Evolutionary conservation across 345 rosid genomes (phyloP).

Genomic region (Boechera stricta): DNA sequence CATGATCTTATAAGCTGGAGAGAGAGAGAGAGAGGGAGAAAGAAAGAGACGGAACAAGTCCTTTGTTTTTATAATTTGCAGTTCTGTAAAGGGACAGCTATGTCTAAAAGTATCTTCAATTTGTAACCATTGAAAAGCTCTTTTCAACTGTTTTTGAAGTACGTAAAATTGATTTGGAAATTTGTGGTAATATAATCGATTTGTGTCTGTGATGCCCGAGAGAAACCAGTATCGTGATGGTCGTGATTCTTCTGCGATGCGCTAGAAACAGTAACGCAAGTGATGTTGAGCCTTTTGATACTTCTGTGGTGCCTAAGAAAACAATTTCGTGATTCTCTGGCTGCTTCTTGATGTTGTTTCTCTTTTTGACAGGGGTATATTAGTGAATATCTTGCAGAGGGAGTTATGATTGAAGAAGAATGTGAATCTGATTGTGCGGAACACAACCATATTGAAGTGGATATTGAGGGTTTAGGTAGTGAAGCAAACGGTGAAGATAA

Average conservation of each 20-base stretch:
- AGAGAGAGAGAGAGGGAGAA: not conserved
- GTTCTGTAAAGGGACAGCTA: constrained; percentile 6
- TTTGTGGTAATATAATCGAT: not conserved
- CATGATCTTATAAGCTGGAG: not conserved
- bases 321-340: not conserved
- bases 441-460: too few relatives aligned
- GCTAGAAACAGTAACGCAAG: not conserved
- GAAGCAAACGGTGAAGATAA: too few relatives aligned
- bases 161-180: not conserved
- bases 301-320: not conserved
- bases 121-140: not conserved
- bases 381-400: not conserved
- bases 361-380: not conserved
- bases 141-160: not conserved
- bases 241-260: too few relatives aligned
- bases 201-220: not conserved
- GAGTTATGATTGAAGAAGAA: not conserved
- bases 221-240: not conserved
- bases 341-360: not conserved
- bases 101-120: not conserved
- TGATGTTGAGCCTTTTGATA: not conserved
- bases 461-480: too few relatives aligned
- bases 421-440: too few relatives aligned
- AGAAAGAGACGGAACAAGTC: not conserved
- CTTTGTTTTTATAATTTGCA: not conserved